phyloP scores from a whole-genome alignment of 140 eudicot species.

The Bidens hawaiensis region DNA sequence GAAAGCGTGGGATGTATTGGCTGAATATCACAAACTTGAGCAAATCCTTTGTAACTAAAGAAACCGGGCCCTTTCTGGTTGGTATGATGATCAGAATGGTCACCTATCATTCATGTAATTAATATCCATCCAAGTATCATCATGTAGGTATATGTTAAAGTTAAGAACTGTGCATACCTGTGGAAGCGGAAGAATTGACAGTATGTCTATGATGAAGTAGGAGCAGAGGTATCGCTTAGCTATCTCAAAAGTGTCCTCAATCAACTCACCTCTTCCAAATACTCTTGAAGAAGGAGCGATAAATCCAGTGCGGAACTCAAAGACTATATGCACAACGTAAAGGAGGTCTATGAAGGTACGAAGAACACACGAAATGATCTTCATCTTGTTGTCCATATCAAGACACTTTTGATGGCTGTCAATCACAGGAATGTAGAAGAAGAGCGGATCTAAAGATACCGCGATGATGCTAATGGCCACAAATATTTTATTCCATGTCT shows the following conservation, averaged over 20 bases:
- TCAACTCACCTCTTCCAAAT: slow-evolving; percentile 76
- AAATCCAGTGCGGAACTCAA: slow-evolving; percentile 78
- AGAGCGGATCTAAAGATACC: slow-evolving; percentile 70
- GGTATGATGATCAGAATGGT: slow-evolving; percentile 52
- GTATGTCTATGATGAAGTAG: slow-evolving; percentile 63
- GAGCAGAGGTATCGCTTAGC: slow-evolving; percentile 59
- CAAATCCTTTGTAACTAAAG: slow-evolving; percentile 50
- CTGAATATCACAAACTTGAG: slow-evolving; percentile 47
- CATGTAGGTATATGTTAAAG: background rate
- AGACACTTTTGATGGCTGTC: slow-evolving; percentile 43
- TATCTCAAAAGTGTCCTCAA: slow-evolving; percentile 49
- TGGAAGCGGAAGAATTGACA: slow-evolving; percentile 81
- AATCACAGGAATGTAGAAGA: slow-evolving; percentile 78
- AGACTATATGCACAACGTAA: slow-evolving; percentile 62
- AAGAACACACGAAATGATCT: slow-evolving; percentile 60
- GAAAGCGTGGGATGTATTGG: slow-evolving; percentile 66
- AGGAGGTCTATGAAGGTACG: slow-evolving; percentile 60
- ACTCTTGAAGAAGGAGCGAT: slow-evolving; percentile 72
- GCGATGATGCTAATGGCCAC: slow-evolving; percentile 58
- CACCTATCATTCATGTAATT: slow-evolving; percentile 18
- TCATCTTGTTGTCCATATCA: slow-evolving; percentile 41
- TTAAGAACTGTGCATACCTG: slow-evolving; percentile 50
- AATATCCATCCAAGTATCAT: background rate
- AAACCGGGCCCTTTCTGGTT: slow-evolving; percentile 31
- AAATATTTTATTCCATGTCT: slow-evolving; percentile 71